Evolutionary conservation across 2,329 filamentous ascomycete genomes (phyloP), one percentile per base, ranked within the genome.

Genomic region (Moelleriella libera): DNA sequence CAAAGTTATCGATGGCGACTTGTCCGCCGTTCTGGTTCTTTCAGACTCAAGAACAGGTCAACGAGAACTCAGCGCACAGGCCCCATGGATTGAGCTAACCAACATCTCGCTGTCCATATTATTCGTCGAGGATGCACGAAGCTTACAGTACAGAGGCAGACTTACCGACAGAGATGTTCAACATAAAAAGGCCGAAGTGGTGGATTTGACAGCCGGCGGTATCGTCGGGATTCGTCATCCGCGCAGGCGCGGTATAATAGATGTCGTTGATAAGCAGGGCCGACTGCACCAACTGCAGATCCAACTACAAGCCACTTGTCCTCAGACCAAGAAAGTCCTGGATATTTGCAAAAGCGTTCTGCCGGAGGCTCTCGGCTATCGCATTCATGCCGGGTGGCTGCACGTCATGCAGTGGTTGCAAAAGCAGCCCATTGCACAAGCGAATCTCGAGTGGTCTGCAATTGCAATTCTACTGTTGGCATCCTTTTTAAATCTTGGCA

Each of bases 41-140:
- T 83, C 80, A 3, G 76, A 82, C 54, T 76, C 78, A 29, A 72
- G 74, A 45, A 69, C 78, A 52, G 82, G 82, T 1, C 72, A 74
- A 31, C 75, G 78, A 44, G 78, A 84, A 56, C 63, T 90, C 12
- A 85, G 81, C 53, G 67, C 86, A 8, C 84, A 88, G 61, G 83
- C 83, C 5, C 84, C 83, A 0, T 89, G 85, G 85, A 81, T 82
- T 49, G 74, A 75, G 46, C 70, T 84, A 10, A 78, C 80, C n/a
- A 79, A 78, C 42, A 65, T 88, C n/a, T 68, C 73, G 0, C 63
- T 88, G 2, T 81, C 83, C 2, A 55, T 71, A 30, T 66, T 88
- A 21, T 71, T 72, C 50, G 61, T 79, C 28, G 73, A 80, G 48
- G 78, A 83, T 52, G 68, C 74, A 30, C 72, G 76, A 55, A 76